Base-by-base conservation (phyloP, 257 asterid genomes). In the Hygrophila difformis region DNA sequence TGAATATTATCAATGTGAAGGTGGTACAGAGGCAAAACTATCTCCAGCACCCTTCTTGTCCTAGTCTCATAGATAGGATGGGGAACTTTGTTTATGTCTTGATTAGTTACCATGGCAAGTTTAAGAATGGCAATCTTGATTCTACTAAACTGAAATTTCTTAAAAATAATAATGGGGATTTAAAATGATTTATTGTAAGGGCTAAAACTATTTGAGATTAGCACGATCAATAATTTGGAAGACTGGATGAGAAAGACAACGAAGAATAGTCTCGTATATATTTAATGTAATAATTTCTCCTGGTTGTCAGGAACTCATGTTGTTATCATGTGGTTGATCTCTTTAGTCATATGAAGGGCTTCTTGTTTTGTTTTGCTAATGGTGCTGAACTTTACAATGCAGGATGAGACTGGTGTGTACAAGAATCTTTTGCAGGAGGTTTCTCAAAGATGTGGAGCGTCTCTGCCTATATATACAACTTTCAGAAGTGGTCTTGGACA, bases 381-480 rank as follows among this genome's bases (percentile, higher is more conserved):
- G n/a, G 12, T 70, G 43, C 53, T 59, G 39, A 44, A 51, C 39
- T 23, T 12, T 49, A 53, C 29, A 19, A 23, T 49, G 8, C 77
- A 83, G 94, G 94, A 83, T 52, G 94, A 83, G 67, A 83, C 94
- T 13, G 92, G 94, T 21, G 82, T 83, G 28, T 83, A 79, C 71
- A 83, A 83, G 77, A 83, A 83, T 65, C 75, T 83, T 54, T 64
- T 83, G 71, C 94, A 83, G 63, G 94, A 83, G 77, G 84, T 82
- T 26, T 75, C 85, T 37, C 92, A 79, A 56, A 68, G 92, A 73
- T 92, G 79, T 36, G 94, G 94, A 26, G 71, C 82, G 42, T 55
- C 73, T 52, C 61, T 83, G 65, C 94, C 94, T 43, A 64, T 68
- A 13, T 83, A 83, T 62, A 72, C 87, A 12, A 83, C 92, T 51